Base-by-base conservation (phyloP, 2,329 filamentous ascomycete genomes). In the Epichloe coenophiala region DNA sequence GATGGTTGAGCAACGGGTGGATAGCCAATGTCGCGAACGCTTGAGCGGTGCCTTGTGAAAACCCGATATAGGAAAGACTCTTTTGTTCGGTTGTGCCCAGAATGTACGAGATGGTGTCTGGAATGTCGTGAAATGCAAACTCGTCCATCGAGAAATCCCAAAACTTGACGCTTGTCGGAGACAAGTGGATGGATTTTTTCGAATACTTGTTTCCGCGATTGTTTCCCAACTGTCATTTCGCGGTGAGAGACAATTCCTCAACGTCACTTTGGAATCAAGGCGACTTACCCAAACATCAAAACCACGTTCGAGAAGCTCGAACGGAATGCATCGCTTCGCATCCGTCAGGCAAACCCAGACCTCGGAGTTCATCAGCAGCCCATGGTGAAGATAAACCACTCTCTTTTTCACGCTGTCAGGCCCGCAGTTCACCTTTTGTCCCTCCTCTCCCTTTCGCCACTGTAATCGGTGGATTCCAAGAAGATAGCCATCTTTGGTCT, bases 141-240 rank as follows among this genome's bases (percentile, higher is more conserved):
- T 98, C 87, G 64, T 98, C 93, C 63, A 98, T 97, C 48, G 88
- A 95, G 64, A 98, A 98, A 65, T 96, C 84, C 93, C 93, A 98
- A 66, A 98, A 98, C 13, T 80, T 75, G 38, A 76, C 71, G 2
- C 86, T 84, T 1, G 80, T 84, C 0, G 93, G 90, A 0, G 88
- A 84, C 55, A 75, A 73, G 53, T 83, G 77, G 48, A 90, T 80
- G 2, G 83, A 90, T 98, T 98, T 68, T 68, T 97, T 98, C 44
- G 89, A 95, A 70, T 98, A 98, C 65, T 98, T 98, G 76, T 98
- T 98, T 47, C 93, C 93, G 37, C 93, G 83, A 62, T 98, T 98
- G 67, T 98, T 98, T 47, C 93, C 93, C 55, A 98, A 75, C 87
- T 86, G 42, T 8, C 5, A 9, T 21, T 17, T 15, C 5, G n/a